Percentiles rank a stretch among this genome's conserved stretches.
These are phyloP conservation scores for Corymbia calophylla DNA, from an alignment of 441 rosid species.

Conservation along the genomic window DNA sequence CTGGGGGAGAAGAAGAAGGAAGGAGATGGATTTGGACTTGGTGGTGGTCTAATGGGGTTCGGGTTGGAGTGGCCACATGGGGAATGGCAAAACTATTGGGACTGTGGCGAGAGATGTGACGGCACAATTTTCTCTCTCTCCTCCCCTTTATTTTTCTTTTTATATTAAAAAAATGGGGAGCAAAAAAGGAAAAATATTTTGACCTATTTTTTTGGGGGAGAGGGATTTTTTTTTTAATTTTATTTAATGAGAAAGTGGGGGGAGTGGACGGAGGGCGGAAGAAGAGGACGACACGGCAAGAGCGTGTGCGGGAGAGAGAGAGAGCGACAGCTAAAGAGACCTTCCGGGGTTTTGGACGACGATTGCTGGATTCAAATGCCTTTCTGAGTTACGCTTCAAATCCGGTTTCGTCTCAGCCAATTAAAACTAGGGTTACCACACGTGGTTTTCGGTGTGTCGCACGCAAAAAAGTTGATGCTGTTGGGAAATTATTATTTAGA, in stretches of 20 bases:
- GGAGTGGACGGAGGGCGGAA: not conserved
- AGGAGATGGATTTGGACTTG: conserved; percentile 8
- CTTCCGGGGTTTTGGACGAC: not conserved
- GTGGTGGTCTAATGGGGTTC: not conserved
- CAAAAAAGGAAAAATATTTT: not conserved
- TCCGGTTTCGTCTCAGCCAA: not conserved
- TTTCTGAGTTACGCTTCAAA: not conserved
- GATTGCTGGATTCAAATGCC: not conserved
- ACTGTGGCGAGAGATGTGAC: not conserved
- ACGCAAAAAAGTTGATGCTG: not conserved
- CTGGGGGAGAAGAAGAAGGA: not conserved
- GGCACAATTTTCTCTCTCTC: not conserved
- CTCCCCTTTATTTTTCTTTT: too few relatives aligned
- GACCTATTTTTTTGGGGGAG: not conserved
- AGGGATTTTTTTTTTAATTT: rapidly evolving
- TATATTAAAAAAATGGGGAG: not conserved
- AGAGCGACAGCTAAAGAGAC: not conserved
- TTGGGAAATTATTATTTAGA: not conserved
- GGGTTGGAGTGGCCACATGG: not conserved
- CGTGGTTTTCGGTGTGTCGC: not conserved
- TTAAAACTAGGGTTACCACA: not conserved
- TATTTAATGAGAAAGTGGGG: too few relatives aligned
- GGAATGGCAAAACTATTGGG: not conserved
- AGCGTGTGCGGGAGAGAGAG: not conserved
- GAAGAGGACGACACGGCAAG: not conserved